Conservation (phyloP, 768 basidiomycete species). For the Lentinula guzmanii region DNA sequence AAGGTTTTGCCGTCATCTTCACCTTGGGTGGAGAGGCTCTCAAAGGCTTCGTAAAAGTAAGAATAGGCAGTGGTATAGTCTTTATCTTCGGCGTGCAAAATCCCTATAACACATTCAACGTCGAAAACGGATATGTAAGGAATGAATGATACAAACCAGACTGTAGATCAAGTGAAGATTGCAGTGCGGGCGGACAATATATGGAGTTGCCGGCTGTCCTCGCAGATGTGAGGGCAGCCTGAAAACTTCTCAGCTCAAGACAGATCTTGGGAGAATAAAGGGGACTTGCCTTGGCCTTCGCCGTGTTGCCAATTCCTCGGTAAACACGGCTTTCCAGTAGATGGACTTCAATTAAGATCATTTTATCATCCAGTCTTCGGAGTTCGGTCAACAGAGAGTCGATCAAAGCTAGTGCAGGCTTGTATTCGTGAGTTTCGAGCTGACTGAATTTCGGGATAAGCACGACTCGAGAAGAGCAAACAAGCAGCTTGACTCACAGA, state of each 20-base stretch:
- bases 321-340: conserved; percentile 90
- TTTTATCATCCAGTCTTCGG: conserved; percentile 92
- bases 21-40: conserved; percentile 76
- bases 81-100: conserved; percentile 94
- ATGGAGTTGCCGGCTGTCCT: conserved; percentile 94
- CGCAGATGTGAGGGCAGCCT: conserved; percentile 87
- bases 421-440: conserved; percentile 71
- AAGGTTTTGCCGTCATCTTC: conserved; percentile 65
- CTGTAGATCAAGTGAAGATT: conserved; percentile 46
- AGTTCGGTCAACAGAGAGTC: conserved; percentile 88
- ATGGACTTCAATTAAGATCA: conserved; percentile 95
- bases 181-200: conserved; percentile 56
- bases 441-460: conserved; percentile 37
- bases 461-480: conserved; percentile 4
- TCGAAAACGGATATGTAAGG: too few species aligned
- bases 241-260: not conserved
- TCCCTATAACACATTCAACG: conserved; percentile 30
- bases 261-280: not conserved
- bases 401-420: conserved; percentile 74
- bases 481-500: conserved; percentile 38
- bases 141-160: conserved; percentile 19
- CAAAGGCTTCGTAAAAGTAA: conserved; percentile 97
- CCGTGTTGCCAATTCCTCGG: conserved; percentile 80
- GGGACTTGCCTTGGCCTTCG: conserved; percentile 75
- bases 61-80: conserved; percentile 97